Evolutionary conservation across 148 eudicot species (phyloP), one percentile per base, ranked within the genome.

Genomic region (Fallopia convolvulus): DNA sequence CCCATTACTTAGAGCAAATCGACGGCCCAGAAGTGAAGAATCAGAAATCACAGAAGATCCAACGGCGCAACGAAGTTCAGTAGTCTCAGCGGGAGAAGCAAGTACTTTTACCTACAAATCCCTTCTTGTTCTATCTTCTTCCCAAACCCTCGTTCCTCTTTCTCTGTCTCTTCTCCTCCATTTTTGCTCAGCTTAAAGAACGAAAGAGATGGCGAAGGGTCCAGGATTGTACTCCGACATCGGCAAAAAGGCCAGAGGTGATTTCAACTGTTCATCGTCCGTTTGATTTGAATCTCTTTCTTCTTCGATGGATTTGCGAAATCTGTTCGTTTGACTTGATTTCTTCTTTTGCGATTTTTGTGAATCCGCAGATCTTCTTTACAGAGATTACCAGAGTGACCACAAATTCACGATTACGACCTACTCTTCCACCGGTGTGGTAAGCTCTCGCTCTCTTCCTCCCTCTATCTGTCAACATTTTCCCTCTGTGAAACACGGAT

Each of bases 181-280:
- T 44, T 5, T 73, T 11, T 46, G 47, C 20, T 44, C 39, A 73
- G 52, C 17, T 73, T 4, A 40, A 40, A 39, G 44, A 33, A 44
- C 7, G 20, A 50, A 48, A 76, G 77, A 26, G 75, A 88, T 92
- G 97, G 93, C 76, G 70, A 93, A 89, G 81, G 97, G 95, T 75
- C 97, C 97, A 6, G 95, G 97, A n/a, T 86, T 90, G 26, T 93
- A 93, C 90, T 66, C 83, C 18, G 91, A 86, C 58, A 89, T 93
- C 76, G 97, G 93, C 76, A 91, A 87, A 79, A 81, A 77, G 32
- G 82, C 97, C n/a, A 79, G 90, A 88, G 97, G 97, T 68, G 44
- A 73, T 73, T 8, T 73, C 53, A 6, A 11, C 18, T 42, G 17
- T 66, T 75, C 63, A 33, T 81, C 73, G 66, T 53, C 4, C 72